phyloP scores from a whole-genome alignment of 1,284 basidiomycete genomes.

The Ganoderma lingzhi region DNA sequence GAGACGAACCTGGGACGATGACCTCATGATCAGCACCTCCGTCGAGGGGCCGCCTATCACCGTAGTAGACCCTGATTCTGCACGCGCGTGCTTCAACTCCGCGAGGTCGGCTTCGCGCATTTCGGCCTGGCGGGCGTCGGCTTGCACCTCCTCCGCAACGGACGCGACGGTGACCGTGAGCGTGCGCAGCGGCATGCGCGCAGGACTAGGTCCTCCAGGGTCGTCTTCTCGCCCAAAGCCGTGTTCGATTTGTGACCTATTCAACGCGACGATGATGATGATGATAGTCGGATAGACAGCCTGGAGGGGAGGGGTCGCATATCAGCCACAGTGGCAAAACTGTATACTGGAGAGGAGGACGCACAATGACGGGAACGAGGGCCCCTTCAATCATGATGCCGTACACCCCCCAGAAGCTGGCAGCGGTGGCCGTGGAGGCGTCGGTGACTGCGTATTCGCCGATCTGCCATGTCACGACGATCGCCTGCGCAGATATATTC shows the following conservation, averaged over 20 bases:
- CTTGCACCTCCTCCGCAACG: no score
- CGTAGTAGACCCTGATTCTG: no score
- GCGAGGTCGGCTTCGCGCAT: no score
- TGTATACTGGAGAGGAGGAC: not conserved
- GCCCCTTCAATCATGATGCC: not conserved
- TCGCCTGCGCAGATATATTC: not conserved
- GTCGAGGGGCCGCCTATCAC: no score
- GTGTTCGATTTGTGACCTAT: not conserved
- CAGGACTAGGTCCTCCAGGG: not conserved
- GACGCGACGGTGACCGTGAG: no score
- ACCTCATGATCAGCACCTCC: no score
- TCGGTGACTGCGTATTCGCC: not conserved
- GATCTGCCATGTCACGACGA: not conserved
- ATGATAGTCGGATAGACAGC: constrained; percentile 1
- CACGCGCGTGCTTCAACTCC: no score
- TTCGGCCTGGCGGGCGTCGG: no score
- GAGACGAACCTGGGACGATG: no score
- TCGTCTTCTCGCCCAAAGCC: not conserved
- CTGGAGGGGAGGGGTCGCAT: not conserved
- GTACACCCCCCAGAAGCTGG: not conserved
- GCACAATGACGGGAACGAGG: constrained; percentile 2
- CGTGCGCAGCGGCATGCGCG: no score
- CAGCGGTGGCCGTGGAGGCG: no score
- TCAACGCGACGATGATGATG: constrained; percentile 1
- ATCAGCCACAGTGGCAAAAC: no score